Conservation (phyloP, 2,329 filamentous ascomycete species). For the Trichoderma polysporum region DNA sequence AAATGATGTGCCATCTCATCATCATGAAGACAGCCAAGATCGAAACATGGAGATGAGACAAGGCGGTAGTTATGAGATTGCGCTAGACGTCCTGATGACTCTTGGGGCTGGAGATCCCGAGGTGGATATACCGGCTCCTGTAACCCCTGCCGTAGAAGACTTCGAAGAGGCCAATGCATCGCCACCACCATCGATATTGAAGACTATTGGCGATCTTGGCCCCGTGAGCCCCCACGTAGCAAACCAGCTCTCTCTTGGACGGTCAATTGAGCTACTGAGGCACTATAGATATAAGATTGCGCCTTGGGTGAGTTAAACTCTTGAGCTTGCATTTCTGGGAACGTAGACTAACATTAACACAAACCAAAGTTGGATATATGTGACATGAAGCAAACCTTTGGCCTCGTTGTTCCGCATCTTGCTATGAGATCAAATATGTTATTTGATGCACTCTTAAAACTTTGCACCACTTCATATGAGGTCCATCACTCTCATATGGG, state of each 20-base stretch:
- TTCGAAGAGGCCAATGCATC: neutral
- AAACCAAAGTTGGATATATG: neutral
- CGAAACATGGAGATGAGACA: neutral
- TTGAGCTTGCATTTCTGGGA: neutral
- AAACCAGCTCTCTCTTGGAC: neutral
- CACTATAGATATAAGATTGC: slow-evolving; percentile 14
- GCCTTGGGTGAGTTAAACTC: neutral
- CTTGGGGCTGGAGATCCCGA: neutral
- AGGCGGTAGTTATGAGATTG: neutral
- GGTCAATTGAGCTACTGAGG: neutral
- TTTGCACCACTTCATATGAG: neutral
- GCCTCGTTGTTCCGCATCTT: slow-evolving; percentile 2
- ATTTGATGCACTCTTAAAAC: neutral
- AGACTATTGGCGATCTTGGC: neutral
- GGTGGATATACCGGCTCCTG: neutral
- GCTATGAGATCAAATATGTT: neutral
- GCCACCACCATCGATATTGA: neutral
- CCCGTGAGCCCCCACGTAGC: neutral
- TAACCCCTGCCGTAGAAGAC: too few relatives aligned
- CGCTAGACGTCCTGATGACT: neutral
- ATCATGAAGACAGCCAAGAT: neutral
- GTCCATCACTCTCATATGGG: too few relatives aligned
- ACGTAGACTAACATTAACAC: neutral
- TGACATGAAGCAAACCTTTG: neutral
- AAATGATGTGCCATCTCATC: neutral